These are phyloP conservation scores for Fusarium decemcellulare DNA, from an alignment of 2,329 filamentous ascomycete genomes.

Conservation along the genomic window DNA sequence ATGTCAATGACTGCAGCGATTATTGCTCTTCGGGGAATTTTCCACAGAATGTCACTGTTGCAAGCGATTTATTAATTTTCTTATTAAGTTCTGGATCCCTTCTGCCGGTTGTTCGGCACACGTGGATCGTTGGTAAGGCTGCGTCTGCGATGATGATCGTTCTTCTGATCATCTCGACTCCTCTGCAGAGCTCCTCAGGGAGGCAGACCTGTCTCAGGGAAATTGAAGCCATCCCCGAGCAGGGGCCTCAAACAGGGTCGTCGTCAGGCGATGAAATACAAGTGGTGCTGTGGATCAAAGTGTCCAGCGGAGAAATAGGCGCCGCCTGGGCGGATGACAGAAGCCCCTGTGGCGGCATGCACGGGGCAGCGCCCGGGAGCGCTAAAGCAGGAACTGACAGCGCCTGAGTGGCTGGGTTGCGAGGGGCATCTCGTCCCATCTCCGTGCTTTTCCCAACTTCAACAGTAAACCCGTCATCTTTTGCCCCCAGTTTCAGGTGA, in stretches of 20 bases:
- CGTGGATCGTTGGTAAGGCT: neutral
- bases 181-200: neutral
- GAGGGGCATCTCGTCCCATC: neutral
- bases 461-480: constrained; percentile 9
- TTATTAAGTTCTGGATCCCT: neutral
- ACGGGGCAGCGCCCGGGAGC: constrained; percentile 12
- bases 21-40: neutral
- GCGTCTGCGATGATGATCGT: neutral
- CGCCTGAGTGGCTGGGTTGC: constrained; percentile 6
- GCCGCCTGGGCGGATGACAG: constrained; percentile 15
- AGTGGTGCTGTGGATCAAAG: neutral
- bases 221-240: constrained; percentile 11
- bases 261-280: constrained; percentile 9
- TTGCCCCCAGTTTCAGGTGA: constrained; percentile 41
- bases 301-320: constrained; percentile 37
- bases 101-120: too few relatives aligned
- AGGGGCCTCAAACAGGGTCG: constrained; percentile 26
- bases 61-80: neutral
- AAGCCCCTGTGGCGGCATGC: neutral
- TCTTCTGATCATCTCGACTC: neutral
- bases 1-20: neutral
- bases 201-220: constrained; percentile 12
- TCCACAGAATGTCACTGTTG: neutral
- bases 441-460: constrained; percentile 23
- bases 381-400: constrained; percentile 41